phyloP scores from a whole-genome alignment of 495 filamentous ascomycete species.

The Neurospora sp. region DNA sequence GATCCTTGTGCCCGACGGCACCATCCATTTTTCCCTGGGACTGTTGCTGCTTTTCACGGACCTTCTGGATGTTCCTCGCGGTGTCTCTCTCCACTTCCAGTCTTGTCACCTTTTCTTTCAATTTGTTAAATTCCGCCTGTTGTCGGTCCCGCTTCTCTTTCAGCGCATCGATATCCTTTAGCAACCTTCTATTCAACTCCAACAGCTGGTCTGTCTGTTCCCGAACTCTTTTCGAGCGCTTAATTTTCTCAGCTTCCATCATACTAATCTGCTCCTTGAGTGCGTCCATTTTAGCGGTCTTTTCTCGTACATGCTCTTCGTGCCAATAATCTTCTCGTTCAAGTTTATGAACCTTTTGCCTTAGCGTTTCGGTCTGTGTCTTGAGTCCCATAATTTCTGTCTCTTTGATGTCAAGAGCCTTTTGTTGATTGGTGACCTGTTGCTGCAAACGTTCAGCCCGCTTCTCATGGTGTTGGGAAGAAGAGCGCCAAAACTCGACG shows the following conservation, averaged over 20 bases:
- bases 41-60: not conserved
- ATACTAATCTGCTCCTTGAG: not conserved
- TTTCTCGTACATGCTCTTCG: not conserved
- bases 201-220: not conserved
- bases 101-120: not conserved
- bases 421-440: not conserved
- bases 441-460: not conserved
- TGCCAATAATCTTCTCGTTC: not conserved
- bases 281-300: not conserved
- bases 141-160: not conserved
- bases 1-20: too few species aligned
- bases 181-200: not conserved
- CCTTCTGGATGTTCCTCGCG: not conserved
- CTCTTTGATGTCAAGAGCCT: not conserved
- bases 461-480: not conserved
- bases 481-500: not conserved
- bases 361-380: not conserved
- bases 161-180: not conserved
- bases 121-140: not conserved
- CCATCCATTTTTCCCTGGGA: not conserved
- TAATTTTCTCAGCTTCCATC: not conserved
- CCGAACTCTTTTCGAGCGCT: not conserved
- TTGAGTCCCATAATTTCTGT: not conserved
- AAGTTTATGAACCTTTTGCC: not conserved
- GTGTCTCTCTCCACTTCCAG: not conserved